Evolutionary conservation across 768 basidiomycete species (phyloP).

Genomic region (Suillus weaverae): DNA sequence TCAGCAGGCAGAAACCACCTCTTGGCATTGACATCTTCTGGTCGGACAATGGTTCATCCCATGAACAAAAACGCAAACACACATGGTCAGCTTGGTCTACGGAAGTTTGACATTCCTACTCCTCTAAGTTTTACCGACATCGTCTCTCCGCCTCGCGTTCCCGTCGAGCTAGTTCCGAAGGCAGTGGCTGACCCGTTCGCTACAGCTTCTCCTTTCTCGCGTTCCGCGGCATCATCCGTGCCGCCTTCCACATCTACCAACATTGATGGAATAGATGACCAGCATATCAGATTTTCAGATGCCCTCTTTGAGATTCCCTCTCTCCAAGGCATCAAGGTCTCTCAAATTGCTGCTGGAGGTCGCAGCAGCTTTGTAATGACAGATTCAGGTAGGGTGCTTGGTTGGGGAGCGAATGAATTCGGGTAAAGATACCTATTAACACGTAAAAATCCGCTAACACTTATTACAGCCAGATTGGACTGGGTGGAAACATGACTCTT

Average conservation of each 20-base stretch:
- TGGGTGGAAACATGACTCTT: conserved; percentile 62
- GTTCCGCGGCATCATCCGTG: conserved; percentile 18
- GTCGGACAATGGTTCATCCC: conserved; percentile 79
- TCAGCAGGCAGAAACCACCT: conserved; percentile 72
- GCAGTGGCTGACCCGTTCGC: conserved; percentile 51
- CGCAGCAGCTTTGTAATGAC: conserved; percentile 76
- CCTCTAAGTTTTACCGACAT: conserved; percentile 20
- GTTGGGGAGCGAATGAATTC: conserved; percentile 87
- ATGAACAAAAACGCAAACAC: conserved; percentile 73
- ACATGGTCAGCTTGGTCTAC: conserved; percentile 82
- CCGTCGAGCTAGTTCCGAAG: conserved; percentile 59
- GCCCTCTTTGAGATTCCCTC: conserved; percentile 76
- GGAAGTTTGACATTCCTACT: conserved; percentile 53
- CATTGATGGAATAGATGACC: conserved; percentile 31
- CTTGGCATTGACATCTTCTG: conserved; percentile 67
- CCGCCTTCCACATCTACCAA: conserved; percentile 29
- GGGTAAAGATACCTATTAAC: conserved; percentile 48
- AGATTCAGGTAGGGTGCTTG: conserved; percentile 68
- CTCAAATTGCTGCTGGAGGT: conserved; percentile 70
- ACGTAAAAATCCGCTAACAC: conserved; percentile 6
- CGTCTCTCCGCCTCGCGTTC: conserved; percentile 32
- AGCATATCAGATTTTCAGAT: conserved; percentile 63
- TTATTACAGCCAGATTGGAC: conserved; percentile 69
- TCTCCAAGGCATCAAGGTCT: conserved; percentile 59
- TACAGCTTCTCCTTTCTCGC: conserved; percentile 44